These are phyloP conservation scores for Grigorovia transvaalensis DNA, from an alignment of 805 yeast species.

Conservation along the genomic window DNA sequence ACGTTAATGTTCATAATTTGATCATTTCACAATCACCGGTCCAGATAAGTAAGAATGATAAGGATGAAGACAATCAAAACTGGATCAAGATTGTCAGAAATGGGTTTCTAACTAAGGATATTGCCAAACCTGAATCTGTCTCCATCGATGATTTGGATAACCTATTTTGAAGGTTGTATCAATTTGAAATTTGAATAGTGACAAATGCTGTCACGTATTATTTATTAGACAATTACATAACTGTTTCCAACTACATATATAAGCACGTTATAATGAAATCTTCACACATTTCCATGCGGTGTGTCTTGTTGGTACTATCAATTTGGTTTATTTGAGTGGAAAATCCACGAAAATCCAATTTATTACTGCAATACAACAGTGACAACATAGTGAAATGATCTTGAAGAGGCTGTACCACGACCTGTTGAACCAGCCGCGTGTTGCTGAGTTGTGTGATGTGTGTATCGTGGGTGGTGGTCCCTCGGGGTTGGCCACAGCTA, in stretches of 20 bases:
- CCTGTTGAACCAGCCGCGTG: constrained; percentile 35
- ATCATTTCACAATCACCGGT: constrained; percentile 24
- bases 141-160: constrained; percentile 59
- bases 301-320: not conserved
- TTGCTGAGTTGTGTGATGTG: constrained; percentile 80
- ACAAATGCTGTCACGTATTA: not conserved
- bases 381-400: not conserved
- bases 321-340: not conserved
- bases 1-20: constrained; percentile 32
- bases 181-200: not conserved
- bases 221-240: not conserved
- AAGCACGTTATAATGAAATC: not conserved
- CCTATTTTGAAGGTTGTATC: constrained; percentile 26
- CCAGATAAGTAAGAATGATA: not conserved
- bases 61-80: not conserved
- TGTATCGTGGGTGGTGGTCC: constrained; percentile 98
- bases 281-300: not conserved
- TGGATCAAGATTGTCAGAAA: constrained; percentile 69
- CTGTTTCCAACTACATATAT: not conserved
- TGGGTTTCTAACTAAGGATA: constrained; percentile 70
- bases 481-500: constrained; percentile 92
- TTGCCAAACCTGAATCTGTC: constrained; percentile 68
- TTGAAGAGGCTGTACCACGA: not conserved
- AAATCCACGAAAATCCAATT: too few species aligned
- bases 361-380: not conserved